These are phyloP conservation scores for Vaccinium corymbosum DNA, from an alignment of 148 eudicot genomes.

Conservation along the genomic window DNA sequence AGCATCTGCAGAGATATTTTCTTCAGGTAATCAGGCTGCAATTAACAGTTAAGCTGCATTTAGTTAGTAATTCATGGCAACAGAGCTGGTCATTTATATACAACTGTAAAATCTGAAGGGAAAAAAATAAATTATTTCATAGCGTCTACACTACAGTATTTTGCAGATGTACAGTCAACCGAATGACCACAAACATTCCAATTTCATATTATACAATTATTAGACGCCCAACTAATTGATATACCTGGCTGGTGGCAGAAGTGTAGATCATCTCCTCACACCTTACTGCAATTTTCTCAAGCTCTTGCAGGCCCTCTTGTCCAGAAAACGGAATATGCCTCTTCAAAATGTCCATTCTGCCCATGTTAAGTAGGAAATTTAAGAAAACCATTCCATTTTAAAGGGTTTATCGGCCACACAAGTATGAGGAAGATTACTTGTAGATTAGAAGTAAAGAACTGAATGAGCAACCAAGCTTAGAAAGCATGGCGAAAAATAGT, in stretches of 20 bases:
- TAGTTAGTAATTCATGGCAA: conserved; percentile 2
- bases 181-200: neutral
- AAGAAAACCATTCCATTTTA: neutral
- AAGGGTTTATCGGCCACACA: neutral
- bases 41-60: conserved; percentile 10
- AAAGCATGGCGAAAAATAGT: too few relatives aligned
- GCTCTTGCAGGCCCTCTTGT: conserved; percentile 69
- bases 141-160: neutral
- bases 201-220: neutral
- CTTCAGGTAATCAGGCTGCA: conserved; percentile 84
- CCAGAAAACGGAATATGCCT: conserved; percentile 78
- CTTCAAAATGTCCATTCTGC: conserved; percentile 76
- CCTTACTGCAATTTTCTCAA: conserved; percentile 69
- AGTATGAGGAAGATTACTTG: too few relatives aligned
- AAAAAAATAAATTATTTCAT: neutral
- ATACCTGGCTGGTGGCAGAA: conserved; percentile 80
- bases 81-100: neutral
- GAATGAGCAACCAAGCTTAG: too few relatives aligned
- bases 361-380: neutral
- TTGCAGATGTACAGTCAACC: neutral
- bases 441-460: too few relatives aligned
- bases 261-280: conserved; percentile 83
- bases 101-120: neutral
- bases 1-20: conserved; percentile 84
- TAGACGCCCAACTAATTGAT: neutral